A percentile compares a stretch with the other conserved stretches of the same genome.
phyloP scores from a whole-genome alignment of 768 basidiomycete genomes.

The Gymnopilus dilepis region DNA sequence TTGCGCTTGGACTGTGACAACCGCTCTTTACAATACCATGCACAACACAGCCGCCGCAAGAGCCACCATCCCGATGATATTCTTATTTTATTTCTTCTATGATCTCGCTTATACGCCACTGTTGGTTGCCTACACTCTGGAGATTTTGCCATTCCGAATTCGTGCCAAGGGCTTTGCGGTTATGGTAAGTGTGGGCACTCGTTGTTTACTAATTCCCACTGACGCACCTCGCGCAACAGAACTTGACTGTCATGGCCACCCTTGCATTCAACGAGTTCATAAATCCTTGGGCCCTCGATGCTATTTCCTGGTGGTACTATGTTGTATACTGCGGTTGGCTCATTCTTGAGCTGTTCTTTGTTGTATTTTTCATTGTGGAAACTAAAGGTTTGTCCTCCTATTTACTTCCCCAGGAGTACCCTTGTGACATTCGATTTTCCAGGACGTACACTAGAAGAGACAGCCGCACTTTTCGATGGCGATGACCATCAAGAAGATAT shows the following conservation, averaged over 20 bases:
- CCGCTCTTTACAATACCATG: conserved; percentile 47
- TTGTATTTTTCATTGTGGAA: conserved; percentile 60
- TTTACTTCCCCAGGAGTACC: neutral
- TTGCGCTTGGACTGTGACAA: conserved; percentile 58
- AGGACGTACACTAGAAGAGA: conserved; percentile 76
- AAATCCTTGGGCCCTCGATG: conserved; percentile 74
- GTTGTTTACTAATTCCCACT: neutral
- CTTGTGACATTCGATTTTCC: conserved; percentile 12
- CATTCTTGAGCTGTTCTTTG: conserved; percentile 61
- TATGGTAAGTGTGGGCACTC: conserved; percentile 51
- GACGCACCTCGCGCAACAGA: conserved; percentile 43
- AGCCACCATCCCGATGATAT: conserved; percentile 73
- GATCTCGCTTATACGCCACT: conserved; percentile 83
- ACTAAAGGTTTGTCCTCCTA: conserved; percentile 54
- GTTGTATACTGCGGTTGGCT: conserved; percentile 71
- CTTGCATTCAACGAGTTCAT: conserved; percentile 82
- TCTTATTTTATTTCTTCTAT: conserved; percentile 57
- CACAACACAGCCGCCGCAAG: conserved; percentile 46
- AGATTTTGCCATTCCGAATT: conserved; percentile 81
- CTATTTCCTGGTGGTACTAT: conserved; percentile 65
- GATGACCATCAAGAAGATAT: conserved; percentile 52
- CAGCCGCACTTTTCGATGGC: conserved; percentile 73
- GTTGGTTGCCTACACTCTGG: conserved; percentile 64
- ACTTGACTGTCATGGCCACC: conserved; percentile 64
- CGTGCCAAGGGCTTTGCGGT: conserved; percentile 82